Evolutionary conservation across 1,284 basidiomycete species (phyloP).

Genomic region (Polyporus tsugae): DNA sequence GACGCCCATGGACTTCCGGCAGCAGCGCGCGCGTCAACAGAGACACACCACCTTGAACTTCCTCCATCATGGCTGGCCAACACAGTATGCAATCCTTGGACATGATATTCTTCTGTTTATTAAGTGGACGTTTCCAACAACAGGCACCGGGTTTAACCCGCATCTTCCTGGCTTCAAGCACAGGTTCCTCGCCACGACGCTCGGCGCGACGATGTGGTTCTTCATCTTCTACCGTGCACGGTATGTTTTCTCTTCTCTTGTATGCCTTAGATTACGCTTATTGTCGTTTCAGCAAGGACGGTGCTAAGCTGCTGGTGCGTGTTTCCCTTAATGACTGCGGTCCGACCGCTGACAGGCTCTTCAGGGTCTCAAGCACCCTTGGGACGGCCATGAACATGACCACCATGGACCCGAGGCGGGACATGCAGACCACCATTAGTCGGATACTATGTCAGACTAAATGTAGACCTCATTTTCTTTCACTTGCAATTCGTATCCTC

Average conservation of each 20-base stretch:
- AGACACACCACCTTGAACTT: slow-evolving; percentile 32
- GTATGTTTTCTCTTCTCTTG: slow-evolving; percentile 56
- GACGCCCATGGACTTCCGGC: slow-evolving; percentile 23
- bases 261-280: slow-evolving; percentile 1
- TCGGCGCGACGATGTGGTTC: slow-evolving; percentile 97
- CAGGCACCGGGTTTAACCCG: slow-evolving; percentile 78
- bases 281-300: slow-evolving; percentile 64
- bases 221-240: slow-evolving; percentile 95
- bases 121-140: background rate
- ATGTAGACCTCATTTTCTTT: slow-evolving; percentile 7
- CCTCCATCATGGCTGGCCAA: slow-evolving; percentile 47
- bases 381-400: slow-evolving; percentile 63
- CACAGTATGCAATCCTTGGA: slow-evolving; percentile 35
- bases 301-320: slow-evolving; percentile 74
- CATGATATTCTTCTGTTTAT: slow-evolving; percentile 25
- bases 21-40: slow-evolving; percentile 27
- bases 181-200: slow-evolving; percentile 81
- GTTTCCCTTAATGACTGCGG: background rate
- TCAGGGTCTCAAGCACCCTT: slow-evolving; percentile 65
- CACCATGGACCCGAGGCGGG: slow-evolving; percentile 56
- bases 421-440: slow-evolving; percentile 47
- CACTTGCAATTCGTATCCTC: background rate
- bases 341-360: slow-evolving; percentile 26
- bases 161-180: slow-evolving; percentile 83
- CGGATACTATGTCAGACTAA: slow-evolving; percentile 5